Base-by-base conservation (phyloP, 1,139 yeast genomes). In the Wickerhamomyces sp. region DNA sequence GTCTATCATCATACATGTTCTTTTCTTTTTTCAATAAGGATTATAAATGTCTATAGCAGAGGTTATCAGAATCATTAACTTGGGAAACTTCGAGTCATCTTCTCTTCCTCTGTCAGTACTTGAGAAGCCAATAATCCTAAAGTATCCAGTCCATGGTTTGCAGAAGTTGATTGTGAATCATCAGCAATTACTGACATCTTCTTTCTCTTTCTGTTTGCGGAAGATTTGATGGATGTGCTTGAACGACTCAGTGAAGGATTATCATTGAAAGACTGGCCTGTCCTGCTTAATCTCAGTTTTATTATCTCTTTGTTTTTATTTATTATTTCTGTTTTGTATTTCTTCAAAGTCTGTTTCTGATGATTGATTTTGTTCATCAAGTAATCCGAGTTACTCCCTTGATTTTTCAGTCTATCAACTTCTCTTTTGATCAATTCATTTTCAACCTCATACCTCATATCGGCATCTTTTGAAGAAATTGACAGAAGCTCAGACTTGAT, bases 51-150 rank as follows among this genome's bases (percentile, higher is more conserved):
- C 23, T 18, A 18, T 18, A 18, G 23, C 23, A 10, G 13, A 13
- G 10, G 32, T 30, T 3, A 11, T 32, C 15, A n/a, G 4, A 3
- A n/a, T 14, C 23, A 18, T 40, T 33, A 44, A 37, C 46, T 40
- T 33, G 41, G 43, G 27, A 44, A 44, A 23, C 46, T 44, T 34
- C 30, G 36, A 8, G 42, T 43, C 9, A 26, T n/a, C 30, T 50
- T 45, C 30, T 51, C 50, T 40, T 67, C 73, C 45, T 69, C 75
- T 34, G 67, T 68, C 30, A 74, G 53, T 1, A 73, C 78, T 44
- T 72, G 76, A 2, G 75, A 63, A 2, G 78, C 78, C 41, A 74
- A 54, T 38, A 71, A 58, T 9, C 79, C 78, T 32, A 74, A 56
- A 0, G 79, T 71, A 44, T 70, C 71, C 39, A 74, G 52, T 13